Base-by-base conservation (phyloP, 2,329 filamentous ascomycete species). In the Colletotrichum navitas region DNA sequence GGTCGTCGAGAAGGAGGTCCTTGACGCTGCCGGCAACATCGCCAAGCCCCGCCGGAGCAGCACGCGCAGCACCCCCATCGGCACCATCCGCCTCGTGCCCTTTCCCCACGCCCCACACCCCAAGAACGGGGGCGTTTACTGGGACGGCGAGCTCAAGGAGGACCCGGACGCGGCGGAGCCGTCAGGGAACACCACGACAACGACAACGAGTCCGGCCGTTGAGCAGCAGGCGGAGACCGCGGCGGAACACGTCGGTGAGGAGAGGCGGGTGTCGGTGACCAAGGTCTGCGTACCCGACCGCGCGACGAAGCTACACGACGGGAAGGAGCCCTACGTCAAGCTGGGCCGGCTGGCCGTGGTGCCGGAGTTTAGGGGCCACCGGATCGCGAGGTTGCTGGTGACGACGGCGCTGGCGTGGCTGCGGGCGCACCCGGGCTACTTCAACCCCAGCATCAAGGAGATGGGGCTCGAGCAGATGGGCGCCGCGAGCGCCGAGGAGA, bases 11-110 rank as follows among this genome's bases (percentile, higher is more conserved):
- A 78, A 79, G 6, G 85, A 86, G 78, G 76, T 83, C 55, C 82
- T 81, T 36, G 83, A 88, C 76, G 79, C 82, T 6, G 76, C 77
- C n/a, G 83, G 82, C 68, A 79, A 81, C 43, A 77, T 86, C 47
- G 58, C 83, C 56, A 80, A 79, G 24, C 82, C 81, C n/a, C 81
- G 83, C 61, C 81, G 79, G 74, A 86, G 84, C 78, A 82, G 80
- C 66, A 86, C 84, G 26, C 76, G 77, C 47, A 79, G 79, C 74
- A 83, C 81, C 32, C 89, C 94, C 59, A 89, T 95, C 64, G 94
- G 92, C 10, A 94, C 92, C 1, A 87, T 97, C 71, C 90, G 95
- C 29, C 85, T 97, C 14, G 92, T 97, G 0, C 94, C 94, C 0
- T 94, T 94, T 63, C 94, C 93, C 1, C 93, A 97, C 76, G 83